Evolutionary conservation across 257 asterid species (phyloP).

Genomic region (Eustoma russellianum): DNA sequence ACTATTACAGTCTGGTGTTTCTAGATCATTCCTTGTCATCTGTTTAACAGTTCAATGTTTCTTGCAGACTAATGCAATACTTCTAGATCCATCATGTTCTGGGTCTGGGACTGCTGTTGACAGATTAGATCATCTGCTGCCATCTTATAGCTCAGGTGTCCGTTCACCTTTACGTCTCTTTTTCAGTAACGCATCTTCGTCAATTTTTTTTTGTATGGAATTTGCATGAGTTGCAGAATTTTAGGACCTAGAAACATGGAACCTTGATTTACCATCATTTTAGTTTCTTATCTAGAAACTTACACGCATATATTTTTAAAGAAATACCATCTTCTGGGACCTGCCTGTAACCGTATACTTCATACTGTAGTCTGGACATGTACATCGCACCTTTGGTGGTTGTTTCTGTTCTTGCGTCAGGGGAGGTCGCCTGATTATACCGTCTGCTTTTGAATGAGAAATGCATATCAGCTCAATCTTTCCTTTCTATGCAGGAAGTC

Average conservation of each 20-base stretch:
- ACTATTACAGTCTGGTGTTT: neutral
- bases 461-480: conserved; percentile 2
- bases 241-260: neutral
- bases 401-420: too few relatives aligned
- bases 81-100: conserved; percentile 92
- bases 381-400: too few relatives aligned
- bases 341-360: too few relatives aligned
- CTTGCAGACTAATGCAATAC: conserved; percentile 71
- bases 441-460: neutral
- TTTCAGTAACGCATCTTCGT: neutral
- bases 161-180: neutral
- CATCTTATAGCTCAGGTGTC: conserved; percentile 65
- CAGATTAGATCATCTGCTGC: conserved; percentile 87
- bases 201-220: neutral
- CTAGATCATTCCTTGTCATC: neutral
- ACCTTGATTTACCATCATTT: too few relatives aligned
- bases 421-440: neutral
- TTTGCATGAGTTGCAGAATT: neutral
- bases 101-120: conserved; percentile 89
- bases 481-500: conserved; percentile 15
- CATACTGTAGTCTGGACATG: too few relatives aligned
- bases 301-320: too few relatives aligned
- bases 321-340: too few relatives aligned
- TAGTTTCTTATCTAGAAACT: too few relatives aligned
- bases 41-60: neutral